Percentiles rank a stretch among this genome's conserved stretches.
phyloP scores from a whole-genome alignment of 1,139 yeast genomes.

The Taphrina communis region DNA sequence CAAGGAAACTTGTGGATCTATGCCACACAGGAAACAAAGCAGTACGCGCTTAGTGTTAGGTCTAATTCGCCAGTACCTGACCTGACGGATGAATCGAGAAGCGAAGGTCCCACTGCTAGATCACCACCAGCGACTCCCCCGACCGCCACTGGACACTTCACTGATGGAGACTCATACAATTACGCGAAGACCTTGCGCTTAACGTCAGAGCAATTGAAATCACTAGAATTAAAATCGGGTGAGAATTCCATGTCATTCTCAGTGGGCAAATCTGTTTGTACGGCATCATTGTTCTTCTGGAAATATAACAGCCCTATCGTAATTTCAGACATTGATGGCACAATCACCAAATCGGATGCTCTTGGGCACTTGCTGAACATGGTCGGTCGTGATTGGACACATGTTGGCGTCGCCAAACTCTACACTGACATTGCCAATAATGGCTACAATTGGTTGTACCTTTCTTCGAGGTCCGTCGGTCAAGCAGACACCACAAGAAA shows the following conservation, averaged over 20 bases:
- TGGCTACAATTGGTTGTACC: constrained; percentile 90
- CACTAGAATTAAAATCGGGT: constrained; percentile 76
- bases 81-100: constrained; percentile 29
- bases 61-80: constrained; percentile 35
- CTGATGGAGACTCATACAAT: constrained; percentile 43
- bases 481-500: constrained; percentile 92
- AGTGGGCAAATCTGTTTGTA: constrained; percentile 79
- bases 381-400: constrained; percentile 98
- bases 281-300: constrained; percentile 83
- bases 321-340: constrained; percentile 96
- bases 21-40: constrained; percentile 53
- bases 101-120: constrained; percentile 20
- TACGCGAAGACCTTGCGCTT: constrained; percentile 84
- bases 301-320: constrained; percentile 84
- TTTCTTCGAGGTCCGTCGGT: constrained; percentile 95
- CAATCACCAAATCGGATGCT: constrained; percentile 92
- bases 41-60: constrained; percentile 43
- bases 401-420: constrained; percentile 88
- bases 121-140: constrained; percentile 47
- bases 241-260: constrained; percentile 77
- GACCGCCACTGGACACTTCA: constrained; percentile 30
- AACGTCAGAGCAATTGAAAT: constrained; percentile 84
- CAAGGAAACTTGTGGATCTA: constrained; percentile 76
- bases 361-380: constrained; percentile 93
- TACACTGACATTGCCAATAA: constrained; percentile 83